These are phyloP conservation scores for Magnusiomyces suaveolens DNA, from an alignment of 1,139 yeast species.

Conservation along the genomic window DNA sequence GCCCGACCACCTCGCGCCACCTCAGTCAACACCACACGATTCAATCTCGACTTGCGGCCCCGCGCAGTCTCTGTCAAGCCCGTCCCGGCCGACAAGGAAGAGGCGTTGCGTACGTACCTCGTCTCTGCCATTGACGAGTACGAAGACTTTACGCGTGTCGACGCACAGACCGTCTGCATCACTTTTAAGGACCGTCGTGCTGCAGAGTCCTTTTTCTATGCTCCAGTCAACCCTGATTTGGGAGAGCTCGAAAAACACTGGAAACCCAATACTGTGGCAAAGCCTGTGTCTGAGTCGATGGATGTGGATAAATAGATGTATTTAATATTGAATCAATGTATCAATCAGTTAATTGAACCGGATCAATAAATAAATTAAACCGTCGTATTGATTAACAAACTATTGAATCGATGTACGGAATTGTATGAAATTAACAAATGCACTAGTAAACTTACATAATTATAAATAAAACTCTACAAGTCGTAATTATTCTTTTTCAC, in stretches of 20 bases:
- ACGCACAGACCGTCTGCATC: slow-evolving; percentile 4
- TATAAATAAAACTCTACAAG: not conserved
- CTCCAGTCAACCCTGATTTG: slow-evolving; percentile 24
- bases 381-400: too few species aligned
- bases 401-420: too few species aligned
- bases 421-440: too few species aligned
- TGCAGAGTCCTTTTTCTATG: slow-evolving; percentile 36
- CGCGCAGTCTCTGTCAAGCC: slow-evolving; percentile 30
- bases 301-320: too few species aligned
- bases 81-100: slow-evolving; percentile 28
- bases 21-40: slow-evolving; percentile 17
- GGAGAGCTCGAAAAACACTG: slow-evolving; percentile 30
- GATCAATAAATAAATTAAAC: too few species aligned
- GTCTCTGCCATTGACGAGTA: slow-evolving; percentile 19
- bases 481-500: not conserved
- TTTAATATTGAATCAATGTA: too few species aligned
- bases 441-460: too few species aligned
- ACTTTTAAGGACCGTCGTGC: slow-evolving; percentile 15
- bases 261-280: too few species aligned
- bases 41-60: slow-evolving; percentile 35
- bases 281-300: too few species aligned
- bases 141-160: slow-evolving; percentile 18
- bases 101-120: slow-evolving; percentile 23
- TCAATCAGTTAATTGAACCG: too few species aligned
- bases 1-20: too few species aligned